A percentile compares a stretch with the other conserved stretches of the same genome.
phyloP scores from a whole-genome alignment of 768 basidiomycete species.

The Symmetrospora coprosmae region DNA sequence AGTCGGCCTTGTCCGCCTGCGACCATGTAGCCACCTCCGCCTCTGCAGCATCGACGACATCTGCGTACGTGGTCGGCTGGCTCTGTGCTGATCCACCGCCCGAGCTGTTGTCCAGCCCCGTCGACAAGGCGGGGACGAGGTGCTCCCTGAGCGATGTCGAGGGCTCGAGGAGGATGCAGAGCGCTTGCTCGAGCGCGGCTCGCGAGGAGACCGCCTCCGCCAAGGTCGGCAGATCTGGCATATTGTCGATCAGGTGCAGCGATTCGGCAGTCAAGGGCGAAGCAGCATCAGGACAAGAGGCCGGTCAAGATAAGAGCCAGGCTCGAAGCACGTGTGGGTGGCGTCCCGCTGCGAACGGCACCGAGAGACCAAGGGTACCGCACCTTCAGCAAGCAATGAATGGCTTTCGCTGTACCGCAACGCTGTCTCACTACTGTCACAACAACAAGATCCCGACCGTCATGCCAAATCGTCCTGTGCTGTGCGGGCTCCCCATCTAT shows the following conservation, averaged over 20 bases:
- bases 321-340: neutral
- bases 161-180: constrained; percentile 36
- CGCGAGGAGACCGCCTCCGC: neutral
- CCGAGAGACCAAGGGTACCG: no score
- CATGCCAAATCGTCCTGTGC: neutral
- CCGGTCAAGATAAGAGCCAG: no score
- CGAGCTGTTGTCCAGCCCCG: constrained; percentile 14
- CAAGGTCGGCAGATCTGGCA: neutral
- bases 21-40: constrained; percentile 30
- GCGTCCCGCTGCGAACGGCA: neutral
- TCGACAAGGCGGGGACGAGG: constrained; percentile 35
- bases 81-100: constrained; percentile 3
- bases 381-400: neutral
- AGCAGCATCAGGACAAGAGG: no score
- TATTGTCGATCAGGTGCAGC: neutral
- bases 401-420: neutral
- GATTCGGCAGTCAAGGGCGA: no score
- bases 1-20: constrained; percentile 34
- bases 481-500: neutral
- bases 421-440: neutral
- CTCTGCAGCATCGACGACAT: constrained; percentile 31
- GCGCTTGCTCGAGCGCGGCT: neutral
- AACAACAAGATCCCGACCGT: neutral
- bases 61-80: no score
- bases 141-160: constrained; percentile 33